Evolutionary conservation across 1,139 yeast species (phyloP).

Genomic region (Scheffersomyces illinoinensis): DNA sequence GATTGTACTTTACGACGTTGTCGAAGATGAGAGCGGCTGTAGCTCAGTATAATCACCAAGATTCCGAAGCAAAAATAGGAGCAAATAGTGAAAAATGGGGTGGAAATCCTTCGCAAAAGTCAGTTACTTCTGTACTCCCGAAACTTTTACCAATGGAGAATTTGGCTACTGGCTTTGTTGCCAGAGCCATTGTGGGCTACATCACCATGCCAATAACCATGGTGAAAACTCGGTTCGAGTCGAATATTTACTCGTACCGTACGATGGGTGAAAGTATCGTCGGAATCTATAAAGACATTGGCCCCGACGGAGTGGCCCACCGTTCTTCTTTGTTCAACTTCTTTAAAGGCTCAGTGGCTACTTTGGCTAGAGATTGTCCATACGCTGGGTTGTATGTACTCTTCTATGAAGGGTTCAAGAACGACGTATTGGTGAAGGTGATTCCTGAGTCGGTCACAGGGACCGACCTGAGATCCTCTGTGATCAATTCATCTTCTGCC

Average conservation of each 20-base stretch:
- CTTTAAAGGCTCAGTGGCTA: constrained; percentile 84
- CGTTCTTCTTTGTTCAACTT: constrained; percentile 52
- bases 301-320: constrained; percentile 1
- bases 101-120: not conserved
- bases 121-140: constrained; percentile 53
- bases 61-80: not conserved
- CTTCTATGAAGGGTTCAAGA: constrained; percentile 76
- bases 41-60: constrained; percentile 31
- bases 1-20: constrained; percentile 74
- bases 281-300: constrained; percentile 58
- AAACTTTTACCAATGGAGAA: constrained; percentile 71
- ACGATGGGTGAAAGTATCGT: constrained; percentile 63
- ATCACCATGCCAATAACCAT: constrained; percentile 97
- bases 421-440: constrained; percentile 15
- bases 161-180: constrained; percentile 71
- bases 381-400: constrained; percentile 92
- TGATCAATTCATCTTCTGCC: constrained; percentile 72
- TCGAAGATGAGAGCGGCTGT: constrained; percentile 60
- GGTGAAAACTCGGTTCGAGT: constrained; percentile 86
- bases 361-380: constrained; percentile 90
- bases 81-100: not conserved
- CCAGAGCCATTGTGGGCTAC: constrained; percentile 81
- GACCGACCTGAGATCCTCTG: constrained; percentile 41
- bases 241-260: constrained; percentile 68
- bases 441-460: constrained; percentile 17